Conservation (phyloP, 441 rosid species). For the Gossypium aridum region DNA sequence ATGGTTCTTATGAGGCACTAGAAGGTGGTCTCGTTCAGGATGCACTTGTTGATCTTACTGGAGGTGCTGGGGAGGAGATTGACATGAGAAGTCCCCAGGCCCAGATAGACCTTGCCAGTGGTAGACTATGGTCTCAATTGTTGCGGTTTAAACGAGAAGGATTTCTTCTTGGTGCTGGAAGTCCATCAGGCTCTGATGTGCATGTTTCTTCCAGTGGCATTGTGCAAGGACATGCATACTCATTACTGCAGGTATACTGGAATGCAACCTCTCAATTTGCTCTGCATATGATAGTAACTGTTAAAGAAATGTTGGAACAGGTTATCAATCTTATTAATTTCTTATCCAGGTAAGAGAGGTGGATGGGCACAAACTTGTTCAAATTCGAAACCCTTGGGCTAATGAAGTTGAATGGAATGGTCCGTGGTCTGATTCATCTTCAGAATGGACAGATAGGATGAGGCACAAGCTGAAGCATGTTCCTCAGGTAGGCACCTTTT, state of each 20-base stretch:
- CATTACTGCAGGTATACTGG: slow-evolving; percentile 75
- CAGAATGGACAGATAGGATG: slow-evolving; percentile 98
- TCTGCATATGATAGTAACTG: slow-evolving; percentile 6
- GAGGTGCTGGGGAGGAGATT: slow-evolving; percentile 99
- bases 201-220: slow-evolving; percentile 99
- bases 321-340: background rate
- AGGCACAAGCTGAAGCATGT: slow-evolving; percentile 93
- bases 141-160: slow-evolving; percentile 98
- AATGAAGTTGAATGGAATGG: slow-evolving; percentile 99
- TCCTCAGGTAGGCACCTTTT: slow-evolving; percentile 58
- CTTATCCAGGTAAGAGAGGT: slow-evolving; percentile 88
- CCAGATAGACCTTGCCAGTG: slow-evolving; percentile 99
- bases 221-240: slow-evolving; percentile 99
- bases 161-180: slow-evolving; percentile 99
- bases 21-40: slow-evolving; percentile 99
- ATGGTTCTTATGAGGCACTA: slow-evolving; percentile 98
- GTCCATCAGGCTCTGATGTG: slow-evolving; percentile 99
- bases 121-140: slow-evolving; percentile 98
- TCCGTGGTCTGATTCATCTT: slow-evolving; percentile 97
- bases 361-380: slow-evolving; percentile 97
- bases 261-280: slow-evolving; percentile 14
- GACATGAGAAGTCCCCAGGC: slow-evolving; percentile 99
- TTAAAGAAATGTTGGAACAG: slow-evolving; percentile 12
- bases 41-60: slow-evolving; percentile 99
- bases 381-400: slow-evolving; percentile 99